Base-by-base conservation (phyloP, 768 basidiomycete species). In the Tremella fuciformis region DNA sequence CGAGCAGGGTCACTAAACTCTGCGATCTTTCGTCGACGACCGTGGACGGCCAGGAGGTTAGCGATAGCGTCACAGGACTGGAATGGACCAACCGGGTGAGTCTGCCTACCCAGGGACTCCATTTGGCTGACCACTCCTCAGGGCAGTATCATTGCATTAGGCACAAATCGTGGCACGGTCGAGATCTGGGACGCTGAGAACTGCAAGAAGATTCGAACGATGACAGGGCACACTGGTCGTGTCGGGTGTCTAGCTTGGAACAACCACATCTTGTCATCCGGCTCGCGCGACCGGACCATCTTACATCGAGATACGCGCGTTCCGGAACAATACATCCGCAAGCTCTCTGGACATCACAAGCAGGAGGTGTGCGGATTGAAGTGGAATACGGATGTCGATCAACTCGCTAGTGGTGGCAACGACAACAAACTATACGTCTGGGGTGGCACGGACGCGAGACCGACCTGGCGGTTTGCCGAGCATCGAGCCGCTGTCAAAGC, bases 351-450 rank as follows among this genome's bases (percentile, higher is more conserved):
- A 0, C 69, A 71, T 57, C 79, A 80, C 60, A 74, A 86, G 24
- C 96, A 99, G 71, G 94, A 98, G 74, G 92, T 99, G 1, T 99
- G 94, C 74, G 94, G 94, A 2, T 78, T 99, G 44, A 87, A 89
- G 58, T 99, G 93, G 94, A 91, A 87, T 70, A 80, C 82, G 13
- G 67, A 73, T 26, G 80, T 80, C 24, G 80, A 82, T 40, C 81
- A 80, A 42, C 83, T 99, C 3, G 94, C 94, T 2, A 91, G 88
- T 64, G 94, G 94, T 1, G 94, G 94, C 0, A 99, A 99, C 74
- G 94, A 99, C 78, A 99, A 99, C 79, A 97, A 97, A 79, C 89
- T 99, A 16, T 91, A 90, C 68, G 91, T 99, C 53, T 99, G 93
- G 90, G 92, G 97, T 73, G 79, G 91, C 55, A 82, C 88, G 52